Evolutionary conservation across 2,329 filamentous ascomycete genomes (phyloP).

Genomic region (Talaromyces sp.): DNA sequence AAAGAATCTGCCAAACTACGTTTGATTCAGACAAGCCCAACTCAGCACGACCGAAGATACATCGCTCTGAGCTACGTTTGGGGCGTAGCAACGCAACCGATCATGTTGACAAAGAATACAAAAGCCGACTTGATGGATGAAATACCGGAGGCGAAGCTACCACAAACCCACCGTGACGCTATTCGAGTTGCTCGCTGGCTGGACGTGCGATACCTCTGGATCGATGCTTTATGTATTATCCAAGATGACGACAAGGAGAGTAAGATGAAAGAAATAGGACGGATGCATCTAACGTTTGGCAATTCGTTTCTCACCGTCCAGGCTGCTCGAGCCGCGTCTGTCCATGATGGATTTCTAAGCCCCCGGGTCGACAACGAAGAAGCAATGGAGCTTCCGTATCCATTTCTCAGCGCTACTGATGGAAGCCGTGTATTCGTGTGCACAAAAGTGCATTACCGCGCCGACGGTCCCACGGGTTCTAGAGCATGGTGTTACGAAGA

Average conservation of each 20-base stretch:
- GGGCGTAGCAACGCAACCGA: background rate
- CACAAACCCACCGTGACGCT: slow-evolving; percentile 5
- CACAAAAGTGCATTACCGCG: background rate
- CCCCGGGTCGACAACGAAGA: background rate
- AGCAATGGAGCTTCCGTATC: background rate
- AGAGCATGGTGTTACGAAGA: slow-evolving; percentile 11
- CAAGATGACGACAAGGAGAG: slow-evolving; percentile 6
- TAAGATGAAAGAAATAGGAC: slow-evolving; percentile 5
- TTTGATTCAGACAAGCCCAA: slow-evolving; percentile 2
- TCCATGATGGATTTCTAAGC: slow-evolving; percentile 3
- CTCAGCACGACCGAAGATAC: background rate
- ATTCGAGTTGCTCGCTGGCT: slow-evolving; percentile 7
- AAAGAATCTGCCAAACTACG: background rate
- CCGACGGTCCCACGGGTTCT: background rate
- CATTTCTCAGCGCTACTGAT: background rate
- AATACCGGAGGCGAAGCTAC: background rate
- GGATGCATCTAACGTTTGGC: slow-evolving; percentile 4
- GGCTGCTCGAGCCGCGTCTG: background rate
- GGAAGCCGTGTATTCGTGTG: background rate
- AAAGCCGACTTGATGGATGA: background rate
- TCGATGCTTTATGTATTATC: slow-evolving; percentile 6
- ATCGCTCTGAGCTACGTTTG: slow-evolving; percentile 8
- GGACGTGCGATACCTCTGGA: slow-evolving; percentile 6
- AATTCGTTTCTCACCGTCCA: slow-evolving; percentile 3
- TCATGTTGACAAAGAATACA: slow-evolving; percentile 1